Conservation (phyloP, 176 grass and related monocot genomes). For the Bromus sterilis region DNA sequence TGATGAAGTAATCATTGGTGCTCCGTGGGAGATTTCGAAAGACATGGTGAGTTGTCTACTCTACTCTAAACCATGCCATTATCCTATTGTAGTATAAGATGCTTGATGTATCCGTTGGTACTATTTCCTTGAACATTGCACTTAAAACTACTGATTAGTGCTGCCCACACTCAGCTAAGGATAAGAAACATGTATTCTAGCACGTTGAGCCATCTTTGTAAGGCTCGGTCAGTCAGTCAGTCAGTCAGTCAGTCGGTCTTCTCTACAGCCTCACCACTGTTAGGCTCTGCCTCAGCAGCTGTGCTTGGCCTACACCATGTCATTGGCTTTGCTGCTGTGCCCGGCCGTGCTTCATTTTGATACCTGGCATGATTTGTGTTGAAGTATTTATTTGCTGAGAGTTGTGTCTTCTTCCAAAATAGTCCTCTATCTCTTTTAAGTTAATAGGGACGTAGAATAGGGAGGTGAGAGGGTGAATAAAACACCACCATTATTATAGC, state of each 20-base stretch:
- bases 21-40: conserved; percentile 89
- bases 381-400: neutral
- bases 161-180: neutral
- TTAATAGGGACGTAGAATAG: neutral
- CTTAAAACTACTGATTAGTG: neutral
- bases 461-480: neutral
- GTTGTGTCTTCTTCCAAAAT: neutral
- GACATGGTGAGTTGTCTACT: conserved; percentile 67
- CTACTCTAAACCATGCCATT: neutral
- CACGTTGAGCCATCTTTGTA: neutral
- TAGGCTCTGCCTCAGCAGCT: neutral
- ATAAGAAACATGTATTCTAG: neutral
- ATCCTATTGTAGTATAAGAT: neutral
- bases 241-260: neutral
- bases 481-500: neutral
- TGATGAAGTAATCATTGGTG: conserved; percentile 98
- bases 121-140: neutral
- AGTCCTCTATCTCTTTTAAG: neutral
- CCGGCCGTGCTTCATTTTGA: neutral
- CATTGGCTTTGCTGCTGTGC: neutral
- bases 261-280: neutral
- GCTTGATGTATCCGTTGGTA: neutral
- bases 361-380: neutral
- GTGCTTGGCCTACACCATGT: neutral
- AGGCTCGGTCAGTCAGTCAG: neutral